These are phyloP conservation scores for Parmelia sp. DNA, from an alignment of 495 filamentous ascomycete species.

Conservation along the genomic window DNA sequence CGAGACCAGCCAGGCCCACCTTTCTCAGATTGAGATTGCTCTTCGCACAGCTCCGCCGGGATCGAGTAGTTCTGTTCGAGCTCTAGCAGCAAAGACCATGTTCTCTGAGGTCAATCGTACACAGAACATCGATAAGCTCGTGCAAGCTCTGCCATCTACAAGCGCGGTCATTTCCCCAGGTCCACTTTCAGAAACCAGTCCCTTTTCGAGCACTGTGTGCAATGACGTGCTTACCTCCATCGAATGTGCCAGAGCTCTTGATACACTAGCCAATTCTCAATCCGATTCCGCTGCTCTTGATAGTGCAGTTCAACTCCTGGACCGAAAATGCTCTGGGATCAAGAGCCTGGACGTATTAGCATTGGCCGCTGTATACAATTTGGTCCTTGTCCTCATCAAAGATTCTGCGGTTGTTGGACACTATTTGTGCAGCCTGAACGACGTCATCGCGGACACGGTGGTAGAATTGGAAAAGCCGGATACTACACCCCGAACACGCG, in stretches of 20 bases:
- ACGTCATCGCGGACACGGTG: slow-evolving; percentile 7
- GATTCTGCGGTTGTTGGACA: not conserved
- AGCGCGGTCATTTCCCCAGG: slow-evolving; percentile 6
- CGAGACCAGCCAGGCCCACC: slow-evolving; percentile 37
- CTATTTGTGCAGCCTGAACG: slow-evolving; percentile 2
- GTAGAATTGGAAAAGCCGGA: not conserved
- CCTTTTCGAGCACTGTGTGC: slow-evolving; percentile 2
- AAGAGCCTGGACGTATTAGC: slow-evolving; percentile 10
- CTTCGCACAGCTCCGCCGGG: slow-evolving; percentile 69
- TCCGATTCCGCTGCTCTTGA: slow-evolving; percentile 5
- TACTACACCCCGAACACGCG: not conserved
- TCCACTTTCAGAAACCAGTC: slow-evolving; percentile 6
- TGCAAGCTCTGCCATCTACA: slow-evolving; percentile 42
- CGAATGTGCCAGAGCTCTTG: slow-evolving; percentile 8
- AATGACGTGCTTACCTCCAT: slow-evolving; percentile 13
- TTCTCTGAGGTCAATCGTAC: slow-evolving; percentile 42
- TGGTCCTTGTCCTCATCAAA: slow-evolving; percentile 7
- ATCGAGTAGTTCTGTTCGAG: slow-evolving; percentile 67
- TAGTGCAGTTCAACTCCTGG: slow-evolving; percentile 8
- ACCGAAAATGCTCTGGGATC: slow-evolving; percentile 8
- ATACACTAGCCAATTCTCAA: not conserved
- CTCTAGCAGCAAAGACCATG: slow-evolving; percentile 60
- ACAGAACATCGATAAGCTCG: slow-evolving; percentile 43
- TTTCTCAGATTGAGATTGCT: slow-evolving; percentile 60
- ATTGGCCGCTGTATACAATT: slow-evolving; percentile 7